Base-by-base conservation (phyloP, 306 rosid genomes). In the Prunus salicina region DNA sequence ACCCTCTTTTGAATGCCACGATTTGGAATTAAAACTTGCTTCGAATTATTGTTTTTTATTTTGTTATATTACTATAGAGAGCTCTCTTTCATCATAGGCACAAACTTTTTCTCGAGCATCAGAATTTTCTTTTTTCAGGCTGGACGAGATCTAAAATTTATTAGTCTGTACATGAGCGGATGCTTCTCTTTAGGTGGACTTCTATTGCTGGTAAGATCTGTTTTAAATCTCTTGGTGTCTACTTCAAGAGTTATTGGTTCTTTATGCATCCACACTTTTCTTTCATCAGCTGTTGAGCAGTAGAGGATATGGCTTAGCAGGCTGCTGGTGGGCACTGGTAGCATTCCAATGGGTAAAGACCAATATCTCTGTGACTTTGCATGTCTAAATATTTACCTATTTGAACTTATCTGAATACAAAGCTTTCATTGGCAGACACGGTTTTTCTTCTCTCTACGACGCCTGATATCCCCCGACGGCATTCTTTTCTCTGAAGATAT, bases 301-400 rank as follows among this genome's bases (percentile, higher is more conserved):
- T 76, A 90, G 80, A 16, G 90, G 90, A 74, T 88, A 51, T 79
- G 98, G 96, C 68, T 83, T 94, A 75, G 82, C 76, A 72, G 97
- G 96, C 53, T 83, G 90, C 82, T 91, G 98, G 98, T 77, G 79
- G 53, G 90, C 89, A 46, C 87, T 92, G 11, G 92, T 84, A 15
- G 80, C 84, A 85, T 92, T 91, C 80, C 97, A 94, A 73, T 90
- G 98, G 98, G 98, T 94, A 80, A 38, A 89, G 91, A 47, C 38
- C 46, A 67, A 10, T 71, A 58, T 86, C 78, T 34, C 46, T 49
- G 57, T 24, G 46, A 52, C 69, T 58, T 76, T 6, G 6, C 46
- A 1, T 49, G 34, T 60, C 53, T 61, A 12, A 56, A 22, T 45
- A 61, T 61, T 41, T 7, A 27, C 27, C 27, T 5, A 74, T 62